Percentiles rank a stretch among this genome's conserved stretches.
These are phyloP conservation scores for Chlorella sp. DNA, from an alignment of 139 green algal genomes.

Conservation along the genomic window DNA sequence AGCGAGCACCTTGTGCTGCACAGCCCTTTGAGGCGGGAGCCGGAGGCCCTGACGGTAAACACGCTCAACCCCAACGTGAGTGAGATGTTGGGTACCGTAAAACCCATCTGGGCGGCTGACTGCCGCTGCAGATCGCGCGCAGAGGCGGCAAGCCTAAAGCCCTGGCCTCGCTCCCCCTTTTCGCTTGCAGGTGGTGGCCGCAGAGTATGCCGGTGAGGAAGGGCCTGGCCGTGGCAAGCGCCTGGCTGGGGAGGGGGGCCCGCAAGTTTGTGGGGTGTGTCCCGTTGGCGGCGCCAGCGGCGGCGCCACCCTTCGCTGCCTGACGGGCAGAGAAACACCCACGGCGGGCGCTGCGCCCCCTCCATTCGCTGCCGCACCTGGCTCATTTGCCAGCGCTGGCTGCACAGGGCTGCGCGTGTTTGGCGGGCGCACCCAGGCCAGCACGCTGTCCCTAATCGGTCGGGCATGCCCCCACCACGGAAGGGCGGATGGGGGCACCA, in stretches of 20 bases:
- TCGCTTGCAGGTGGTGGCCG: not conserved
- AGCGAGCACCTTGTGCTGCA: not conserved
- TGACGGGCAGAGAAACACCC: not conserved
- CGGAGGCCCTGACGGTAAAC: not conserved
- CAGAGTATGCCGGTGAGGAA: conserved; percentile 11
- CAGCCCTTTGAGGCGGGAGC: conserved; percentile 6
- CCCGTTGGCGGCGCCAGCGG: not conserved
- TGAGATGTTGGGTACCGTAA: not conserved
- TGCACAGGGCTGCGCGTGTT: too few relatives aligned
- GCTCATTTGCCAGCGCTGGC: too few relatives aligned
- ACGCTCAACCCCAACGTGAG: conserved; percentile 26
- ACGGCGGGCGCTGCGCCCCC: not conserved
- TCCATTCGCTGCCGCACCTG: too few relatives aligned
- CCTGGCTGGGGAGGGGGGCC: not conserved
- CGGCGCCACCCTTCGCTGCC: not conserved
- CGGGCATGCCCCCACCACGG: too few relatives aligned
- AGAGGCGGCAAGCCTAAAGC: too few relatives aligned
- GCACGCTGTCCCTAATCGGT: too few relatives aligned
- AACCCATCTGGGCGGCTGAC: not conserved
- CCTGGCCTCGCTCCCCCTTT: not conserved
- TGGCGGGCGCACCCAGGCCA: too few relatives aligned
- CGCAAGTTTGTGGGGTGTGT: not conserved
- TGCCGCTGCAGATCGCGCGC: not conserved
- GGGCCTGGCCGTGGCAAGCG: not conserved
- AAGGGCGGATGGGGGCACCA: too few relatives aligned